These are phyloP conservation scores for Fusarium sp. DNA, from an alignment of 2,329 filamentous ascomycete genomes.

Conservation along the genomic window DNA sequence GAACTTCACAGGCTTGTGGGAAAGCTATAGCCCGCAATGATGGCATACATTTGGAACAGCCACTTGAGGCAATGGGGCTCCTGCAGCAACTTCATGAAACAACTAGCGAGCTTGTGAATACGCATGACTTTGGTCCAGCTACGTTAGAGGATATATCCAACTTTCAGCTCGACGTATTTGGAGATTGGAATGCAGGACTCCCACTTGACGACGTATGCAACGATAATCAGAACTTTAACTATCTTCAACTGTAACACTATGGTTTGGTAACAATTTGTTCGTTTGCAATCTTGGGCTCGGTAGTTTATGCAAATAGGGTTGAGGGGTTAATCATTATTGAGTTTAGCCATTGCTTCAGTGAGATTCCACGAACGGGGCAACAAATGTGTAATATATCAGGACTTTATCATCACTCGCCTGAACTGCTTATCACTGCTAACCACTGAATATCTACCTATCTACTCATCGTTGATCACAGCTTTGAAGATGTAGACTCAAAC, in stretches of 20 bases:
- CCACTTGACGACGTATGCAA: neutral
- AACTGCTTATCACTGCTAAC: too few species aligned
- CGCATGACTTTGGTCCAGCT: neutral
- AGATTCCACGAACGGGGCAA: too few species aligned
- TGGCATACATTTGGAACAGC: neutral
- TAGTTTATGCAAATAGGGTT: too few species aligned
- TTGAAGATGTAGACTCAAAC: neutral
- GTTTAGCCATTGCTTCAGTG: too few species aligned
- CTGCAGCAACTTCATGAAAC: neutral
- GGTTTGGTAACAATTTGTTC: too few species aligned
- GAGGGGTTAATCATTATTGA: too few species aligned
- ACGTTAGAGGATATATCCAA: neutral
- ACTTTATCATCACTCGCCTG: too few species aligned
- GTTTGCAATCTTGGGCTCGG: too few species aligned
- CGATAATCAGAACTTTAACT: neutral
- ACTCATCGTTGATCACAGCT: neutral
- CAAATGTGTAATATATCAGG: too few species aligned
- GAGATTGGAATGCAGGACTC: neutral
- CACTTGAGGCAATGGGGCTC: neutral
- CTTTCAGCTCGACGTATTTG: neutral
- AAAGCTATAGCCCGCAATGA: neutral
- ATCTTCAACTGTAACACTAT: neutral
- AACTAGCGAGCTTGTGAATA: neutral
- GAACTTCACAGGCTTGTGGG: neutral
- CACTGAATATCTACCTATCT: too few species aligned